Conservation (phyloP, 73 alveolate genomes). For the Uronychia binucleata region DNA sequence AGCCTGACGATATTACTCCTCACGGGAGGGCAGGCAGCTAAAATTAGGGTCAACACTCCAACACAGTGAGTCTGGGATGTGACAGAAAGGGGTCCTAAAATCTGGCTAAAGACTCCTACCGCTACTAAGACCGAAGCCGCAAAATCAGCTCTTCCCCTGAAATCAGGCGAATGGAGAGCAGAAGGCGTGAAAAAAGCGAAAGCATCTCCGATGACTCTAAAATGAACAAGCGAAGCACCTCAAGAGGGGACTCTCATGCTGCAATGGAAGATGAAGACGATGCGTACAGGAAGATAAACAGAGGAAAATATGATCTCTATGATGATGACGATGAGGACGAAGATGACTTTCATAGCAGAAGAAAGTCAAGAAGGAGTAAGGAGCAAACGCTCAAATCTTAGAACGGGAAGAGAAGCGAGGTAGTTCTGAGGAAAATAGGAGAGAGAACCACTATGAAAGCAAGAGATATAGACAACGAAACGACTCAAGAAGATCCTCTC, state of each 20-base stretch:
- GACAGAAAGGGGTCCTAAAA: neutral
- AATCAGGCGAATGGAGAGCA: no score
- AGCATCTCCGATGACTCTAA: neutral
- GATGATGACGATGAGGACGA: neutral
- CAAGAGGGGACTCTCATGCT: no score
- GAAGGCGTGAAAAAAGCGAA: neutral
- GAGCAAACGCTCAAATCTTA: no score
- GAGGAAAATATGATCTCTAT: neutral
- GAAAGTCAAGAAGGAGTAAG: no score
- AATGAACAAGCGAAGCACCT: no score
- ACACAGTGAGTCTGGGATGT: neutral
- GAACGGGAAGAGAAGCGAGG: no score
- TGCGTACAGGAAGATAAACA: neutral
- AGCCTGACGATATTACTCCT: neutral
- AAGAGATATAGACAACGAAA: no score
- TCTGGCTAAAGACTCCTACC: neutral
- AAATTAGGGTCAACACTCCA: neutral
- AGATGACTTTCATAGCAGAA: no score
- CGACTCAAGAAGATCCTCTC: no score
- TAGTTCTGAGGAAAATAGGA: no score
- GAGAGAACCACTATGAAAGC: no score
- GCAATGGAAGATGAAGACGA: neutral
- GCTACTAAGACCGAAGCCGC: neutral
- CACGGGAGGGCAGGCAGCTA: neutral
- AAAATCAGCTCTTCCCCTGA: no score